Conservation (phyloP, 306 rosid genomes). For the Lathyrus sativus region DNA sequence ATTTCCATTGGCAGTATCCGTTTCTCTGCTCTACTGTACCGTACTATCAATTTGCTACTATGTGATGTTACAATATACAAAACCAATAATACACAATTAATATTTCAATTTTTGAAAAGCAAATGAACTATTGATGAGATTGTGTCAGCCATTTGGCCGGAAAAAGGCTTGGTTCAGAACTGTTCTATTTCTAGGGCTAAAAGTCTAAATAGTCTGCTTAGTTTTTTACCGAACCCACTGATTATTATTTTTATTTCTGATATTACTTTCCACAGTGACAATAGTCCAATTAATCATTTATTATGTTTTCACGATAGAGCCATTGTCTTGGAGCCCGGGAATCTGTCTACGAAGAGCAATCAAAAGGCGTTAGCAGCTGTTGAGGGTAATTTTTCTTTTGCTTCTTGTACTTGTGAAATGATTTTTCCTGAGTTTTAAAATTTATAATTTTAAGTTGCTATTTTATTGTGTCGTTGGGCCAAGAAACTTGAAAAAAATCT, state of each 20-base stretch:
- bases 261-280: conserved; percentile 15
- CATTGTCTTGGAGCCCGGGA: conserved; percentile 84
- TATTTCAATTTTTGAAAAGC: conserved; percentile 18
- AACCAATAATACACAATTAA: neutral
- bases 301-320: conserved; percentile 62
- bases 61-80: conserved; percentile 1
- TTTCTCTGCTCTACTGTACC: conserved; percentile 10
- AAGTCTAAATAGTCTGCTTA: conserved; percentile 19
- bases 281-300: conserved; percentile 28
- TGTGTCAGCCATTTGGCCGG: conserved; percentile 22
- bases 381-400: conserved; percentile 56
- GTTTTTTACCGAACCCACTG: conserved; percentile 23
- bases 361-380: conserved; percentile 69
- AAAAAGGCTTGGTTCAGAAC: conserved; percentile 16
- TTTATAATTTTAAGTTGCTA: conserved; percentile 20
- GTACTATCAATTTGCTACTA: conserved; percentile 11
- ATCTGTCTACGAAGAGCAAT: conserved; percentile 76
- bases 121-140: conserved; percentile 26
- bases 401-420: conserved; percentile 15
- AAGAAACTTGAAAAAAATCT: neutral
- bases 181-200: conserved; percentile 24
- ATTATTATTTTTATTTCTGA: conserved; percentile 17
- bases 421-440: neutral
- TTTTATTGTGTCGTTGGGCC: conserved; percentile 22
- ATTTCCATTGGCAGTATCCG: neutral